These are phyloP conservation scores for Neonectria coccinea DNA, from an alignment of 2,329 filamentous ascomycete species.

Conservation along the genomic window DNA sequence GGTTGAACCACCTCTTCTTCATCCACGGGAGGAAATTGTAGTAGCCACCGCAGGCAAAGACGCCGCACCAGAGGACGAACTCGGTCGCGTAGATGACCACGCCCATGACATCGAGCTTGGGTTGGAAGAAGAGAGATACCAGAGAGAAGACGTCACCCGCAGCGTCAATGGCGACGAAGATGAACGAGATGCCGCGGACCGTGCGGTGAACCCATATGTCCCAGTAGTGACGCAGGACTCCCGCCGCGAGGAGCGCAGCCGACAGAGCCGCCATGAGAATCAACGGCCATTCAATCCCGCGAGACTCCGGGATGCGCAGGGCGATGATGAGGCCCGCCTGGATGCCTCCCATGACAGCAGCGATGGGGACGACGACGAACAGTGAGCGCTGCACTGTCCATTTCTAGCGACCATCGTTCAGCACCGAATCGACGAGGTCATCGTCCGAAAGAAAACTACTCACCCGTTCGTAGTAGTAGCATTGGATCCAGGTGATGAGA, in stretches of 20 bases:
- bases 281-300: slow-evolving; percentile 68
- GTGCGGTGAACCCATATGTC: slow-evolving; percentile 76
- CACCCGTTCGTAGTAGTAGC: slow-evolving; percentile 57
- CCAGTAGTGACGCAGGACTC: slow-evolving; percentile 76
- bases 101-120: slow-evolving; percentile 68
- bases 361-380: slow-evolving; percentile 62
- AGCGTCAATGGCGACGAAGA: slow-evolving; percentile 78
- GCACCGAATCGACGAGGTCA: neutral
- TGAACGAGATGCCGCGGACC: slow-evolving; percentile 77
- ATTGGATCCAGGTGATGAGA: slow-evolving; percentile 58
- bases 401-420: slow-evolving; percentile 52
- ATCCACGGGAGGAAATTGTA: slow-evolving; percentile 71
- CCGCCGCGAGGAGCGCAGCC: slow-evolving; percentile 71
- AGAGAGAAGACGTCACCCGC: slow-evolving; percentile 76
- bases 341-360: slow-evolving; percentile 67
- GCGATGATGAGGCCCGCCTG: slow-evolving; percentile 71
- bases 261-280: slow-evolving; percentile 76
- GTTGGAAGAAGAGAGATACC: slow-evolving; percentile 72
- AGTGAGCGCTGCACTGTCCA: slow-evolving; percentile 64
- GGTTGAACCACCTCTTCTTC: slow-evolving; percentile 27
- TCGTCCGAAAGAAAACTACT: fast-evolving
- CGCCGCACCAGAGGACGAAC: slow-evolving; percentile 73
- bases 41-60: slow-evolving; percentile 73
- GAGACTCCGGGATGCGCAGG: slow-evolving; percentile 58
- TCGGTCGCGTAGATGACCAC: slow-evolving; percentile 76